These are phyloP conservation scores for Orbilia blumenaviensis DNA, from an alignment of 2,329 filamentous ascomycete genomes.

Conservation along the genomic window DNA sequence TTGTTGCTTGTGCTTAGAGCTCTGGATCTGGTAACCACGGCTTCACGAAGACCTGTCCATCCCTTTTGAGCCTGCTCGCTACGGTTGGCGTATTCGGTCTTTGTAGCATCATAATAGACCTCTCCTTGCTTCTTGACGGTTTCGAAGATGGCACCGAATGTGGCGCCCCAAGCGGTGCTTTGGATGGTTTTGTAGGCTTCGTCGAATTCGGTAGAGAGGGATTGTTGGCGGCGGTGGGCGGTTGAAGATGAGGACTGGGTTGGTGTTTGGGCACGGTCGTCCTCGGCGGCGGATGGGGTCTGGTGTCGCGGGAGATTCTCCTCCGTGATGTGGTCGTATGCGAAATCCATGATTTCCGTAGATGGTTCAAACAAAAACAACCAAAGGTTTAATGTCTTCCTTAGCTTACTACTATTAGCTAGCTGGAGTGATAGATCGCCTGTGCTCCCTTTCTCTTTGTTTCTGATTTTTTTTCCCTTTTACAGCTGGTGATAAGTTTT, in stretches of 20 bases:
- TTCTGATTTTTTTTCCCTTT: neutral
- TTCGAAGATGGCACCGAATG: slow-evolving; percentile 86
- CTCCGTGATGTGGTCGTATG: slow-evolving; percentile 96
- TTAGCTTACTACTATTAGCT: too few species aligned
- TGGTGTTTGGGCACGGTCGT: slow-evolving; percentile 61
- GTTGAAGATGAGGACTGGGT: slow-evolving; percentile 50
- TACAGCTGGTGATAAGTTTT: neutral
- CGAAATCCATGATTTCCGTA: slow-evolving; percentile 80
- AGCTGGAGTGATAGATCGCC: slow-evolving; percentile 7
- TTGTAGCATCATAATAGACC: slow-evolving; percentile 82
- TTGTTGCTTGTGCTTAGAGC: slow-evolving; percentile 64
- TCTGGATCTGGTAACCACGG: slow-evolving; percentile 76
- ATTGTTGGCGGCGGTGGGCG: slow-evolving; percentile 60
- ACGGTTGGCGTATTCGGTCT: slow-evolving; percentile 82
- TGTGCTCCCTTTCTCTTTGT: too few species aligned
- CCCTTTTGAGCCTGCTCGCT: slow-evolving; percentile 84
- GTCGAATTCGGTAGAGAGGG: slow-evolving; percentile 87
- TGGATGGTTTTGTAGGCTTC: slow-evolving; percentile 96
- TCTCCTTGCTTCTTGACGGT: slow-evolving; percentile 95
- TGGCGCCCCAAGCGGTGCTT: slow-evolving; percentile 87
- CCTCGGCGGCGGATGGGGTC: slow-evolving; percentile 64
- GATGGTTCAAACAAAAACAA: neutral
- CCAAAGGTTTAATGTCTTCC: neutral
- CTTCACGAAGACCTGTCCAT: slow-evolving; percentile 74
- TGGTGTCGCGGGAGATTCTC: slow-evolving; percentile 73